These are phyloP conservation scores for Litchi chinensis DNA, from an alignment of 345 rosid genomes.

Conservation along the genomic window DNA sequence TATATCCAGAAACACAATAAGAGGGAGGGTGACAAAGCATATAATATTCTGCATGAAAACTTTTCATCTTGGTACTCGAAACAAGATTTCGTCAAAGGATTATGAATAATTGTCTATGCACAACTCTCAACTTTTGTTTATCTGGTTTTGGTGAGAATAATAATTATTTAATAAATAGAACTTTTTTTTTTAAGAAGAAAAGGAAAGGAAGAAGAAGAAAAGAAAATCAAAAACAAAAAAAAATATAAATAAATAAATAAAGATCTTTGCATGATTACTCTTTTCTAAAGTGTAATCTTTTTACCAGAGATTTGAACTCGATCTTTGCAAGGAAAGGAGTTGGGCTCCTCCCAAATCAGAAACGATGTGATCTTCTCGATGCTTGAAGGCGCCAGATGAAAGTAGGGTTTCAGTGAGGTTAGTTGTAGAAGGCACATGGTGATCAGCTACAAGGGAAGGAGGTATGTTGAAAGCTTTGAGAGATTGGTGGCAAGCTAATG, in stretches of 20 bases:
- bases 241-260: neutral
- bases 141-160: neutral
- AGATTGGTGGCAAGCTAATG: slow-evolving; percentile 43
- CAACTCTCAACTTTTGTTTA: neutral
- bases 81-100: neutral
- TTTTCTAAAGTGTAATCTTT: neutral
- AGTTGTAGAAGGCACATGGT: slow-evolving; percentile 27
- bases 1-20: neutral
- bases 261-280: slow-evolving; percentile 13
- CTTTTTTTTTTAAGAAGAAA: neutral
- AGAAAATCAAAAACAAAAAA: neutral
- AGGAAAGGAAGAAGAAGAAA: neutral
- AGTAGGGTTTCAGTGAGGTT: slow-evolving; percentile 64
- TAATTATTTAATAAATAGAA: neutral
- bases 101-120: neutral
- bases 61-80: neutral
- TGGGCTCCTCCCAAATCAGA: slow-evolving; percentile 41
- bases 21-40: neutral
- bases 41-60: slow-evolving; percentile 18
- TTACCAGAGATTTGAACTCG: slow-evolving; percentile 73
- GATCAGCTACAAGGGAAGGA: slow-evolving; percentile 25
- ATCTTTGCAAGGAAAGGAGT: slow-evolving; percentile 60
- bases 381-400: slow-evolving; percentile 42
- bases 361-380: slow-evolving; percentile 28
- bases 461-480: slow-evolving; percentile 31